These are phyloP conservation scores for Huntiella abstrusa DNA, from an alignment of 2,329 filamentous ascomycete genomes.

Conservation along the genomic window DNA sequence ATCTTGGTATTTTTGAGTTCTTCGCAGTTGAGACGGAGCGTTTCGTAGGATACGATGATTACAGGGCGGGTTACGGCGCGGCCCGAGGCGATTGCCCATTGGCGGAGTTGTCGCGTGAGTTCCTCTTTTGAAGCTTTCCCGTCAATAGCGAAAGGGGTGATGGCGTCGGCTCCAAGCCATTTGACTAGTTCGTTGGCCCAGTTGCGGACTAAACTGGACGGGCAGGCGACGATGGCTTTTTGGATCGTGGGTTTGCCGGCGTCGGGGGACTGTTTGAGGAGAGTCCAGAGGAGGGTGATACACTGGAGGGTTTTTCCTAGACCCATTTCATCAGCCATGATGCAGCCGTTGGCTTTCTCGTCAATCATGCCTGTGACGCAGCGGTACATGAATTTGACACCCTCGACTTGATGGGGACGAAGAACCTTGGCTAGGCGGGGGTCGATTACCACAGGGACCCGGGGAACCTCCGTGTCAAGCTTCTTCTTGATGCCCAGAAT, in stretches of 20 bases:
- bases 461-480: slow-evolving; percentile 58
- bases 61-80: slow-evolving; percentile 78
- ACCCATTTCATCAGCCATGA: slow-evolving; percentile 99
- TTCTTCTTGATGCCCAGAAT: slow-evolving; percentile 89
- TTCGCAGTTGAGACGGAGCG: slow-evolving; percentile 73
- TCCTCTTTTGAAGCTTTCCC: slow-evolving; percentile 94
- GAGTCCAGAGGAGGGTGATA: slow-evolving; percentile 89
- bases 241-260: slow-evolving; percentile 88
- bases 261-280: slow-evolving; percentile 87
- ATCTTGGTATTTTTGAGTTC: slow-evolving; percentile 81
- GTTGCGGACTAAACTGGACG: slow-evolving; percentile 87
- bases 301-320: slow-evolving; percentile 94
- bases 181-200: slow-evolving; percentile 96
- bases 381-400: slow-evolving; percentile 91
- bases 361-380: slow-evolving; percentile 94
- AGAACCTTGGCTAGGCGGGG: slow-evolving; percentile 75
- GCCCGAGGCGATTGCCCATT: slow-evolving; percentile 89
- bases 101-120: slow-evolving; percentile 69
- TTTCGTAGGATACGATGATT: slow-evolving; percentile 96
- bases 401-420: slow-evolving; percentile 91
- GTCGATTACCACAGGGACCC: slow-evolving; percentile 95
- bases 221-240: slow-evolving; percentile 92
- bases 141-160: slow-evolving; percentile 87
- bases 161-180: slow-evolving; percentile 84
- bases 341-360: slow-evolving; percentile 83